Evolutionary conservation across 768 basidiomycete species (phyloP), one percentile per base, ranked within the genome.

Genomic region (Candolleomyces eurysporus): DNA sequence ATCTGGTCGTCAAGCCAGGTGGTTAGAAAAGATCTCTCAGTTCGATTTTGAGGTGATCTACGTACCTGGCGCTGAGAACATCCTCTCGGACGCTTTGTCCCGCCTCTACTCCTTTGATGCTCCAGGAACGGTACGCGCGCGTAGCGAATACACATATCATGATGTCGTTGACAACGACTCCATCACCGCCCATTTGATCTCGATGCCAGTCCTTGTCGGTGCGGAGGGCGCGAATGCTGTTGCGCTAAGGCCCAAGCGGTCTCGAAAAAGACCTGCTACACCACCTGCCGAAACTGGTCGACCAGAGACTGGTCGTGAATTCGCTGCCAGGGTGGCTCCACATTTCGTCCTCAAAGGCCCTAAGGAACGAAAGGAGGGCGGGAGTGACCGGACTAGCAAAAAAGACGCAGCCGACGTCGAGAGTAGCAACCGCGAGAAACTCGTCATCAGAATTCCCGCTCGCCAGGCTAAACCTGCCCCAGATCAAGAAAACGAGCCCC

Each of bases 11-110:
- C 80, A 80, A 48, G 68, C 68, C 0, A 58, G 70, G 0, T 79
- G 78, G 79, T 48, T 71, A 16, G 67, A 78, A 59, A 69, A 69
- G 31, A 53, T 82, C 0, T 26, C 42, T 8, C 14, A 57, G 3
- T 63, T 59, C 36, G 51, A 63, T 40, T 79, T 60, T 32, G 58
- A n/a, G 61, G 67, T 64, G 43, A 63, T 32, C 30, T 72, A 70
- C 49, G 54, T 70, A 0, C 58, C 71, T 0, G 79, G 78, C 0
- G 64, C 68, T 4, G 65, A 69, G 4, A 78, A 81, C 61, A 64
- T 64, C 2, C 63, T 73, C 0, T 71, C 75, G 0, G 76, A 81
- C 62, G 72, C 76, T 0, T 63, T 79, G 9, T 79, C 76, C 0
- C 62, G 72, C 0, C 51, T 71, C 2, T 69, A 68, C 19, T 48